Conservation (phyloP, 768 basidiomycete species). For the Rhodocollybia butyracea region DNA sequence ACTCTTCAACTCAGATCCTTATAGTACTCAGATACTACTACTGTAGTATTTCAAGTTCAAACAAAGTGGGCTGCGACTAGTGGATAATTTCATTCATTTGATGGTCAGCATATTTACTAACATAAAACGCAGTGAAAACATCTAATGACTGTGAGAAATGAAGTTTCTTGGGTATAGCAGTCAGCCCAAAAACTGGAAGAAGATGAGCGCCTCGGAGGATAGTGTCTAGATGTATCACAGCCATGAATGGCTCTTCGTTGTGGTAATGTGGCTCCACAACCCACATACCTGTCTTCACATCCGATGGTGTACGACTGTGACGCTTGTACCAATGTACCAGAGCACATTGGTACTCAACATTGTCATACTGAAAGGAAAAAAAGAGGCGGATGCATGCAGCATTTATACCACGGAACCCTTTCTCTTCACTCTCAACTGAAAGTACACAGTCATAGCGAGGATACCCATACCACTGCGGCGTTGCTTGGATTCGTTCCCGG, state of each 20-base stretch:
- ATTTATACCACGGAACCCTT: slow-evolving; percentile 17
- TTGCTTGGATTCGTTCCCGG: slow-evolving; percentile 18
- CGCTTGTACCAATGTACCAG: slow-evolving; percentile 22
- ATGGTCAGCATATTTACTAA: slow-evolving; percentile 22
- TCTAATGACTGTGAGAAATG: slow-evolving; percentile 11
- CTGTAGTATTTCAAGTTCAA: too few relatives aligned
- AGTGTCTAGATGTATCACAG: slow-evolving; percentile 14
- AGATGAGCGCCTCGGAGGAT: slow-evolving; percentile 18
- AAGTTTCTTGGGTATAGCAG: slow-evolving; percentile 7
- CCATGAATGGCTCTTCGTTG: background rate
- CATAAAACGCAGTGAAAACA: slow-evolving; percentile 15
- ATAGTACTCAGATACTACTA: too few relatives aligned
- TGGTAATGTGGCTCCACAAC: slow-evolving; percentile 11
- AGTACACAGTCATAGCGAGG: slow-evolving; percentile 16
- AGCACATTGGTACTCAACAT: slow-evolving; percentile 18
- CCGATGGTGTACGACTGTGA: slow-evolving; percentile 10
- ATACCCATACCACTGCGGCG: slow-evolving; percentile 14
- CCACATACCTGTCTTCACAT: slow-evolving; percentile 23
- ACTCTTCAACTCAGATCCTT: too few relatives aligned
- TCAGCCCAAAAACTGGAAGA: slow-evolving; percentile 14
- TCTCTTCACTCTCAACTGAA: slow-evolving; percentile 9
- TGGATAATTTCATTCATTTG: slow-evolving; percentile 19
- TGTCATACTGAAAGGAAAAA: slow-evolving; percentile 19
- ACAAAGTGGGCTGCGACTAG: too few relatives aligned
- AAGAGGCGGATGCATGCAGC: slow-evolving; percentile 16